phyloP scores from a whole-genome alignment of 2,329 filamentous ascomycete genomes.

The Penicillium sp. region DNA sequence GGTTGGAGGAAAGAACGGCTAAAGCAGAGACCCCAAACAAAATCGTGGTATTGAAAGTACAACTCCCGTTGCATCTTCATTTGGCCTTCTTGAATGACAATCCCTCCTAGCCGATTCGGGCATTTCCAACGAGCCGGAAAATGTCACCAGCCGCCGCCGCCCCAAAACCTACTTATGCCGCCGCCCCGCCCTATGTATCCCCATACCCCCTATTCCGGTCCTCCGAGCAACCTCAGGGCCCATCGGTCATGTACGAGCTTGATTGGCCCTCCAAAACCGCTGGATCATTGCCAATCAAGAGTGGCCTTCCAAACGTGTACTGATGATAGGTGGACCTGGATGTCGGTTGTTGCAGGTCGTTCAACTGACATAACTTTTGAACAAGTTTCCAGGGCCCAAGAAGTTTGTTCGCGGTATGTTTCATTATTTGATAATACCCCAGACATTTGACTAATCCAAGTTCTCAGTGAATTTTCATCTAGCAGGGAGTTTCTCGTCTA shows the following conservation, averaged over 20 bases:
- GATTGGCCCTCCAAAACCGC: not conserved
- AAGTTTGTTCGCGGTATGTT: not conserved
- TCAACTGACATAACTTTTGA: not conserved
- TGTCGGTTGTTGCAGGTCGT: too few species aligned
- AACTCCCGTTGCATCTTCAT: not conserved
- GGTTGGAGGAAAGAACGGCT: not conserved
- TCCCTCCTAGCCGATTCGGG: not conserved
- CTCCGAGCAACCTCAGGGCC: not conserved
- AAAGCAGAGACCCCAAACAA: not conserved
- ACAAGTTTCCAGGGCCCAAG: accelerated
- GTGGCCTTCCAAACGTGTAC: not conserved
- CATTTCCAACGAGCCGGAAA: not conserved
- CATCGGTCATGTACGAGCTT: not conserved
- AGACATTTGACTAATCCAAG: not conserved
- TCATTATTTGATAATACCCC: not conserved
- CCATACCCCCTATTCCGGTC: not conserved
- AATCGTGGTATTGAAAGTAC: conserved; percentile 4
- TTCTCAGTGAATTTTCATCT: not conserved
- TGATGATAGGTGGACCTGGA: not conserved
- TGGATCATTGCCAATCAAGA: not conserved
- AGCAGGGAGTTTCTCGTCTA: too few species aligned
- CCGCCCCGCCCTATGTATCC: not conserved
- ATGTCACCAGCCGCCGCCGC: not conserved
- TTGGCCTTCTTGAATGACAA: conserved; percentile 1
- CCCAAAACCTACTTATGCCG: not conserved